Evolutionary conservation across 2,329 filamentous ascomycete genomes (phyloP).

Genomic region (Colletotrichum sp.): DNA sequence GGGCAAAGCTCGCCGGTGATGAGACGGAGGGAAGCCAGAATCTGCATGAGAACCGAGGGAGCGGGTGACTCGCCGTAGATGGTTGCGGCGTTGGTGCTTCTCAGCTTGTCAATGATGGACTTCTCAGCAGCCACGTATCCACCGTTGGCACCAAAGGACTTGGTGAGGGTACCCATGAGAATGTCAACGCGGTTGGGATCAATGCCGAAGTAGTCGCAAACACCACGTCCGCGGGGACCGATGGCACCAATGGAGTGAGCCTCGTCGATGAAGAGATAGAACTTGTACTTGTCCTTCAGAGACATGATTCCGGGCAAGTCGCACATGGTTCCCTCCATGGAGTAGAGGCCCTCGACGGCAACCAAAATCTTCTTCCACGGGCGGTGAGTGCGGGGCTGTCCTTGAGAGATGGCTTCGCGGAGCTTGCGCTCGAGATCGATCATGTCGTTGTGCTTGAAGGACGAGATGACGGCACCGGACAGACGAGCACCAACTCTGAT

Average conservation of each 20-base stretch:
- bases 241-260: constrained; percentile 95
- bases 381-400: constrained; percentile 95
- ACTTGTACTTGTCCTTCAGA: constrained; percentile 96
- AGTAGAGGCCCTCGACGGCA: constrained; percentile 95
- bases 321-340: constrained; percentile 99
- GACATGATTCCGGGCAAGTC: constrained; percentile 89
- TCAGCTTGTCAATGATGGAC: constrained; percentile 89
- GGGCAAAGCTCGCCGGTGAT: constrained; percentile 88
- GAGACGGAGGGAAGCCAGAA: constrained; percentile 82
- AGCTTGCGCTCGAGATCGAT: constrained; percentile 82
- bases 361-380: constrained; percentile 99
- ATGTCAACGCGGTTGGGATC: constrained; percentile 90
- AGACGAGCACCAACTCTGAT: constrained; percentile 95
- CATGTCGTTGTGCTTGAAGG: constrained; percentile 99
- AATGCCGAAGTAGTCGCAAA: constrained; percentile 96
- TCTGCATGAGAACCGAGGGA: constrained; percentile 89
- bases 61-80: constrained; percentile 87
- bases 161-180: constrained; percentile 97
- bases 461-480: constrained; percentile 91
- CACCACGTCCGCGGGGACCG: constrained; percentile 85
- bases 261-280: constrained; percentile 93
- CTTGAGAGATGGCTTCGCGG: constrained; percentile 92
- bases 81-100: constrained; percentile 83
- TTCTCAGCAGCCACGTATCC: constrained; percentile 93
- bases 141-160: constrained; percentile 97